Evolutionary conservation across 31 red algal genomes (phyloP).

Genomic region (Porphyra umbilicalis): DNA sequence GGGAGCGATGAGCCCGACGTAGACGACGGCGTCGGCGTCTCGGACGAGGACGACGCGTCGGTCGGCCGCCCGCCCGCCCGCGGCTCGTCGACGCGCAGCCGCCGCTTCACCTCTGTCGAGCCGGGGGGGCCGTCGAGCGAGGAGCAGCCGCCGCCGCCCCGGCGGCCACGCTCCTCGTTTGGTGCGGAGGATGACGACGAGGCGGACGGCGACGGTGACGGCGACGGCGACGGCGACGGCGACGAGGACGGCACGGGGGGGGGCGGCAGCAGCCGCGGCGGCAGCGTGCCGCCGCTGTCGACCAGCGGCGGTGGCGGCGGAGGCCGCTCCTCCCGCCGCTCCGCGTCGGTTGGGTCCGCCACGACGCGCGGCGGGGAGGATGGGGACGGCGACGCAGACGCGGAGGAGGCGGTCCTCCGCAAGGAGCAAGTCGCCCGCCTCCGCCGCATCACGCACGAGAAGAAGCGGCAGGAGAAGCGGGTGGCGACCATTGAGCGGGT

Average conservation of each 20-base stretch:
- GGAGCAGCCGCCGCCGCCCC: background rate
- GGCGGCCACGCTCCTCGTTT: background rate
- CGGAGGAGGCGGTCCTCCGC: background rate
- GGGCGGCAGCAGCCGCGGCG: background rate
- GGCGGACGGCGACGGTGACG: background rate
- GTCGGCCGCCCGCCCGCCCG: background rate
- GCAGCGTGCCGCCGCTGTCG: background rate
- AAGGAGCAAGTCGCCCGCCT: background rate
- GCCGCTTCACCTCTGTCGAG: background rate
- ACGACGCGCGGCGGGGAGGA: background rate
- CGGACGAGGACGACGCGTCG: background rate
- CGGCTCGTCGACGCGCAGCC: background rate
- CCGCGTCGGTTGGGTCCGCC: background rate
- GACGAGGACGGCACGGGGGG: background rate
- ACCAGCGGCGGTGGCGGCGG: too few relatives aligned
- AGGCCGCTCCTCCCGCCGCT: background rate
- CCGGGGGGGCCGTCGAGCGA: background rate
- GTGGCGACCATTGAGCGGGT: background rate
- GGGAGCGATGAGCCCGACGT: background rate
- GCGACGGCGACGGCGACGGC: background rate
- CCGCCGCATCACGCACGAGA: background rate
- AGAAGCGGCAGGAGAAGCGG: background rate
- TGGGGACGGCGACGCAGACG: background rate
- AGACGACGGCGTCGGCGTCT: background rate
- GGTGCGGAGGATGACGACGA: background rate